Evolutionary conservation across 257 asterid species (phyloP).

Genomic region (Asclepias syriaca): DNA sequence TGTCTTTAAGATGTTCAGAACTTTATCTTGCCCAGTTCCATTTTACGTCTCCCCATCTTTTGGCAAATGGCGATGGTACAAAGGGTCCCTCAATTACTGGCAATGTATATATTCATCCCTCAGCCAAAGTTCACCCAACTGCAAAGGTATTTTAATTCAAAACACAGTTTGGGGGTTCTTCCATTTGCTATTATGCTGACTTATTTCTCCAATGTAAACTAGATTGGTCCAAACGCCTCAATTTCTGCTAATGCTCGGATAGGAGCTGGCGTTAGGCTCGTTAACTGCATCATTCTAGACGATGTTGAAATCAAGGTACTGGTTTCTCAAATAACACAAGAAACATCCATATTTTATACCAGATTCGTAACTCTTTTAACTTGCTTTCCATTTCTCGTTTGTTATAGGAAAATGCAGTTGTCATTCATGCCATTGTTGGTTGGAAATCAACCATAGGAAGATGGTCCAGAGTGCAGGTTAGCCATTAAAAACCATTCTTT

Average conservation of each 20-base stretch:
- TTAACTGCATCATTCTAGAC: slow-evolving; percentile 58
- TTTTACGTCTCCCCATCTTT: slow-evolving; percentile 26
- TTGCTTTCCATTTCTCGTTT: slow-evolving; percentile 10
- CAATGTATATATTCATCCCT: slow-evolving; percentile 49
- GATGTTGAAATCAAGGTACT: slow-evolving; percentile 72
- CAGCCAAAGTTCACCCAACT: slow-evolving; percentile 84
- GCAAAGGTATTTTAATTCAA: slow-evolving; percentile 50
- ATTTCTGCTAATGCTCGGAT: slow-evolving; percentile 83
- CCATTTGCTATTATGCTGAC: slow-evolving; percentile 3
- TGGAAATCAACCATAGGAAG: slow-evolving; percentile 80
- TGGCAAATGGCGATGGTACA: slow-evolving; percentile 35
- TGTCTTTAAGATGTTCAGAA: slow-evolving; percentile 51
- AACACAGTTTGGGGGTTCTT: neutral
- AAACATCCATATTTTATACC: neutral
- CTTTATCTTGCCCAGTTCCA: slow-evolving; percentile 37
- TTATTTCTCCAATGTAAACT: neutral
- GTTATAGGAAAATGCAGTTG: slow-evolving; percentile 75
- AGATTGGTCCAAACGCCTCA: slow-evolving; percentile 87
- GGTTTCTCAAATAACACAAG: neutral
- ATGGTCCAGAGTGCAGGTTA: slow-evolving; percentile 86
- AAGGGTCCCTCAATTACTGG: slow-evolving; percentile 29
- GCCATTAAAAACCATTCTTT: neutral
- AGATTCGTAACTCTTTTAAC: neutral
- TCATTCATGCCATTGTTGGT: slow-evolving; percentile 65
- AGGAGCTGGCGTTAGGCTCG: slow-evolving; percentile 72